Base-by-base conservation (phyloP, 2,329 filamentous ascomycete genomes). In the Fusarium sacchari region DNA sequence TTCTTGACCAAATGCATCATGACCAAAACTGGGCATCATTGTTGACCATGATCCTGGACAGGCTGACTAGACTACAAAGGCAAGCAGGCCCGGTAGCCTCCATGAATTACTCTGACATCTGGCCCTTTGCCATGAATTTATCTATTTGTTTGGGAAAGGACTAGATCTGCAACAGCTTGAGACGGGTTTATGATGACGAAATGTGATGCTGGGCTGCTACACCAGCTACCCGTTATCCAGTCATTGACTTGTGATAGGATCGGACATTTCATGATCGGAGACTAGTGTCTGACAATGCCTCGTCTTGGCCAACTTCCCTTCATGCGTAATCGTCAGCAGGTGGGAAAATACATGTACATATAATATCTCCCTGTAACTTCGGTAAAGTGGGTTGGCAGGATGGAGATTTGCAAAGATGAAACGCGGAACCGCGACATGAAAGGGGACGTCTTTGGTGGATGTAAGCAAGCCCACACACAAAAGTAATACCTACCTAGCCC, bases 21-120 rank as follows among this genome's bases (percentile, higher is more conserved):
- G 72, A 74, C 71, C 60, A 67, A 69, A 72, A 44, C 52, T 40
- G 40, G 57, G 49, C 72, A 74, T 74, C 72, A 74, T 74, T 63
- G 64, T 59, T 63, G 39, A 20, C 32, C 42, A 58, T 63, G 44
- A 26, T 42, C 46, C 60, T 65, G 43, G 28, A 53, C 67, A 61
- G 56, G 42, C 40, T 62, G 64, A 57, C 40, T 57, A 57, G 64
- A 57, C 40, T 57, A 57, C 30, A 24, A 34, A 50, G 63, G 55
- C 64, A 40, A 59, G 44, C 24, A 44, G 60, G 42, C 40, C 39
- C 57, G 53, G 55, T 60, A 49, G 46, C 44, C 37, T 46, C 58
- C 34, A 22, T 39, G 36, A 36, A 39, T 50, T 49, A 34, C 28
- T 36, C n/a, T 53, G 50, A 26, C 30, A 26, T 36, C n/a, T 52